These are phyloP conservation scores for Lipomyces starkeyi DNA, from an alignment of 805 yeast species.

Conservation along the genomic window DNA sequence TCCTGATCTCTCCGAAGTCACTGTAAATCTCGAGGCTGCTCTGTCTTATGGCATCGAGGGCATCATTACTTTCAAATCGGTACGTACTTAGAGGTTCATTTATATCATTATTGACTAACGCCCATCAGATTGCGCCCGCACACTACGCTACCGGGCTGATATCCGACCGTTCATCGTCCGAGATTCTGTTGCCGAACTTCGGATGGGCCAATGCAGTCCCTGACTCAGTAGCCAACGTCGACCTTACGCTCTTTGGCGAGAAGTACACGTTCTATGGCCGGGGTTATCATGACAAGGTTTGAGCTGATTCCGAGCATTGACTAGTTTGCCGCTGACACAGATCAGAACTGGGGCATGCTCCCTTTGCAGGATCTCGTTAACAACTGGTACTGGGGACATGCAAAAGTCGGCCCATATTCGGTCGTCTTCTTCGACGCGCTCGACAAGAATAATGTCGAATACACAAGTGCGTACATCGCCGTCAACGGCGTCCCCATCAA, in stretches of 20 bases:
- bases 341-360: slow-evolving; percentile 16
- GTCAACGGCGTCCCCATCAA: slow-evolving; percentile 13
- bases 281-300: slow-evolving; percentile 20
- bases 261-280: slow-evolving; percentile 14
- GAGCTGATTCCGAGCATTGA: not conserved
- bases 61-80: slow-evolving; percentile 4
- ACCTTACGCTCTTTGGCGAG: slow-evolving; percentile 17
- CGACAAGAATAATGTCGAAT: slow-evolving; percentile 1
- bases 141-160: slow-evolving; percentile 13
- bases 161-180: slow-evolving; percentile 11
- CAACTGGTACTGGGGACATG: slow-evolving; percentile 26
- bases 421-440: slow-evolving; percentile 20
- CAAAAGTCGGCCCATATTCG: slow-evolving; percentile 18
- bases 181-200: slow-evolving; percentile 10
- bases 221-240: slow-evolving; percentile 15
- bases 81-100: not conserved
- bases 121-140: slow-evolving; percentile 13
- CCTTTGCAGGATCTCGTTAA: not conserved
- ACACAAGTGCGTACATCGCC: slow-evolving; percentile 15
- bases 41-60: slow-evolving; percentile 10
- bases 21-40: slow-evolving; percentile 12
- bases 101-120: not conserved
- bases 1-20: slow-evolving; percentile 18
- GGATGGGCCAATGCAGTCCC: slow-evolving; percentile 24
- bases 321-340: not conserved